Conservation (phyloP, 1,284 basidiomycete species). For the Spongiforma sp. region DNA sequence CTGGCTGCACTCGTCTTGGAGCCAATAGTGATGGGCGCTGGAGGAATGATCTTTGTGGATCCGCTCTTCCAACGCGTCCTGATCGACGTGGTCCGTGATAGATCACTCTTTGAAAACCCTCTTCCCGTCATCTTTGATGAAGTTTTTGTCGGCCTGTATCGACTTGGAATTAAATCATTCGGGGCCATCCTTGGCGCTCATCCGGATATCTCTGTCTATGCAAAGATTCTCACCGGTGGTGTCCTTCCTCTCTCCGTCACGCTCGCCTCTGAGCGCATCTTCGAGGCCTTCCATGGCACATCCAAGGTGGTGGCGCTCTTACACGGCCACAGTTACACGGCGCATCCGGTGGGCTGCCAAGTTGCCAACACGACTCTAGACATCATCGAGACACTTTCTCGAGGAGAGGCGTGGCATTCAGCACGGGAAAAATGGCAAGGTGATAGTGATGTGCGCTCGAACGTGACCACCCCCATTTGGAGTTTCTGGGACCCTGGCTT, state of each 20-base stretch:
- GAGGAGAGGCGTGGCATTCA: slow-evolving; percentile 48
- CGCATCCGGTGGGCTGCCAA: slow-evolving; percentile 90
- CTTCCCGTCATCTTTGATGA: slow-evolving; percentile 97
- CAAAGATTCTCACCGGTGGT: slow-evolving; percentile 95
- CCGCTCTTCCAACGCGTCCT: slow-evolving; percentile 94
- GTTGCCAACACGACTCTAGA: slow-evolving; percentile 86
- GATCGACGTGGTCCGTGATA: slow-evolving; percentile 78
- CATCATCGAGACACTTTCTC: slow-evolving; percentile 59
- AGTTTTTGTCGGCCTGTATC: slow-evolving; percentile 92
- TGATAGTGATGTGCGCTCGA: slow-evolving; percentile 1
- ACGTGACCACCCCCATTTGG: slow-evolving; percentile 57
- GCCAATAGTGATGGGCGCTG: slow-evolving; percentile 94
- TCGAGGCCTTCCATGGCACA: slow-evolving; percentile 78
- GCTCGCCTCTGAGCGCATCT: slow-evolving; percentile 81
- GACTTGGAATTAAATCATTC: slow-evolving; percentile 78
- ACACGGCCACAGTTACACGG: slow-evolving; percentile 96
- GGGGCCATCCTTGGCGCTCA: slow-evolving; percentile 69
- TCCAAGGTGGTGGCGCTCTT: slow-evolving; percentile 87
- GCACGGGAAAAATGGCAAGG: slow-evolving; percentile 40
- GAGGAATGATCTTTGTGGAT: slow-evolving; percentile 98
- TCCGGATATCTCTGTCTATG: slow-evolving; percentile 91
- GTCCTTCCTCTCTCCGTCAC: slow-evolving; percentile 89
- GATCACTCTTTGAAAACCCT: slow-evolving; percentile 45
- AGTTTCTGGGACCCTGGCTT: slow-evolving; percentile 89
- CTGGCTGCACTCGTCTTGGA: slow-evolving; percentile 87